Evolutionary conservation across 495 filamentous ascomycete genomes (phyloP).

Genomic region (Aspergillus leporis): DNA sequence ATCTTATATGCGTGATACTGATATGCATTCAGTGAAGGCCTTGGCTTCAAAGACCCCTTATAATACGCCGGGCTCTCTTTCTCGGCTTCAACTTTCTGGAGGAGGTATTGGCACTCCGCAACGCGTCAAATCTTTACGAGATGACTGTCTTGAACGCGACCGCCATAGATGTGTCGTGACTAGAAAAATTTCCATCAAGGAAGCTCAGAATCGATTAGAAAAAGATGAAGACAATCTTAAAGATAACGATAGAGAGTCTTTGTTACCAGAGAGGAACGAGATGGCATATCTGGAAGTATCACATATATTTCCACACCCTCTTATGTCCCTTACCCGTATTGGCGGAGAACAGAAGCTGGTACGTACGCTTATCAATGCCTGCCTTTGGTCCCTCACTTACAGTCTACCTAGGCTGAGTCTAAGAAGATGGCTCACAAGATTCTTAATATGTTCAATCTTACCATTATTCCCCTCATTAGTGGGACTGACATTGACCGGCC

Average conservation of each 20-base stretch:
- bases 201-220: constrained; percentile 5
- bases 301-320: constrained; percentile 16
- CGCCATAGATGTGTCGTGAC: constrained; percentile 15
- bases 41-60: constrained; percentile 13
- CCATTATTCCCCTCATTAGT: constrained; percentile 5
- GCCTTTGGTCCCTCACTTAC: not conserved
- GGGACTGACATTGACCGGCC: constrained; percentile 8
- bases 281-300: constrained; percentile 15
- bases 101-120: constrained; percentile 10
- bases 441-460: constrained; percentile 9
- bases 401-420: not conserved
- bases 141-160: constrained; percentile 8
- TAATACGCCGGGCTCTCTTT: constrained; percentile 11
- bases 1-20: not conserved
- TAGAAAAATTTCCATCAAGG: constrained; percentile 8
- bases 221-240: not conserved
- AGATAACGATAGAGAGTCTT: constrained; percentile 14
- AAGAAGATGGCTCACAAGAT: constrained; percentile 5
- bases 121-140: constrained; percentile 6
- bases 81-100: not conserved
- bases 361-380: not conserved
- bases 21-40: not conserved
- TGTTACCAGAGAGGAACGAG: constrained; percentile 2
- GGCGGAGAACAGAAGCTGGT: constrained; percentile 6
- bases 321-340: constrained; percentile 4